These are phyloP conservation scores for Rhizoctonia solani DNA, from an alignment of 1,284 basidiomycete genomes.

Conservation along the genomic window DNA sequence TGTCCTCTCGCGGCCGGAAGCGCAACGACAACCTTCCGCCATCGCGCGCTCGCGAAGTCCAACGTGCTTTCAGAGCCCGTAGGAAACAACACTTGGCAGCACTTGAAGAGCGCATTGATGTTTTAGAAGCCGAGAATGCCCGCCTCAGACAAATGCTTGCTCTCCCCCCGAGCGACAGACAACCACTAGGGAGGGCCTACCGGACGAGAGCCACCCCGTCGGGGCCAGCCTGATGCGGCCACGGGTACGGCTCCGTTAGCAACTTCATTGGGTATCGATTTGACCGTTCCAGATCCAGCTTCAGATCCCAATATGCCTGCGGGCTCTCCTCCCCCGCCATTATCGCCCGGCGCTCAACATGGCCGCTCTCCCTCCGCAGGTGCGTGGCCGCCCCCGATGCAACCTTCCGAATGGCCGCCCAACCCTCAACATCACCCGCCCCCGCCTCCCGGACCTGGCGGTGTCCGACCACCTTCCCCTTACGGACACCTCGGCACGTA, in stretches of 20 bases:
- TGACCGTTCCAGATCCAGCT: neutral
- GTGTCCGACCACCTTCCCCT: constrained; percentile 20
- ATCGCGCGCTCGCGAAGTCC: constrained; percentile 88
- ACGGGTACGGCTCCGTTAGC: neutral
- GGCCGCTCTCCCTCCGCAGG: constrained; percentile 20
- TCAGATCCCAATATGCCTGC: neutral
- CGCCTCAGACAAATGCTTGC: constrained; percentile 74
- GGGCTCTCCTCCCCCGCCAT: constrained; percentile 12
- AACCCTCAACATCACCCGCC: constrained; percentile 11
- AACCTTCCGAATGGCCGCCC: constrained; percentile 26
- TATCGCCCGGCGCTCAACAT: constrained; percentile 14
- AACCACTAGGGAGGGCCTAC: constrained; percentile 79
- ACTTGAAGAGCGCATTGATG: constrained; percentile 77
- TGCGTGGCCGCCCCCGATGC: constrained; percentile 20
- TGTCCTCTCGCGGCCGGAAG: constrained; percentile 71
- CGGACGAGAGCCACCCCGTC: constrained; percentile 57
- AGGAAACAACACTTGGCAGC: constrained; percentile 87
- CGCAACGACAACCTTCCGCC: constrained; percentile 90
- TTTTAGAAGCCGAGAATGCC: constrained; percentile 84
- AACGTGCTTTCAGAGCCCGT: constrained; percentile 87
- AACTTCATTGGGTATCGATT: constrained; percentile 10
- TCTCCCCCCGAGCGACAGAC: constrained; percentile 72
- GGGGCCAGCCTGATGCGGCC: neutral
- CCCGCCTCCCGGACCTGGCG: constrained; percentile 2
- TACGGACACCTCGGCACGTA: constrained; percentile 32